Percentiles rank a stretch among this genome's conserved stretches.
Conservation (phyloP, 192 early-diverging fungal genomes). For the Podochytrium sp. region DNA sequence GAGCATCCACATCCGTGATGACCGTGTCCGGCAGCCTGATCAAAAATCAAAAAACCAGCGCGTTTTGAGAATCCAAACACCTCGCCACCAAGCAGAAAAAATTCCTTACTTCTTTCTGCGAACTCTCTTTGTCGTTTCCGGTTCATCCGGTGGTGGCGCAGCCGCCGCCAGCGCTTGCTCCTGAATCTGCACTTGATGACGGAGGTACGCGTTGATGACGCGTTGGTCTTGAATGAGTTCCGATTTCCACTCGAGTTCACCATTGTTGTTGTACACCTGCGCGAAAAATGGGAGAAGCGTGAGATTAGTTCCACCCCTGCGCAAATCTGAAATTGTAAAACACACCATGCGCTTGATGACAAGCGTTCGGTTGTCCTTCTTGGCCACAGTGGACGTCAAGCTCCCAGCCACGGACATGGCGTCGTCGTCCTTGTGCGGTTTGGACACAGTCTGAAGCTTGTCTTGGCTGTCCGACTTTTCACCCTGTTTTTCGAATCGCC, state of each 20-base stretch:
- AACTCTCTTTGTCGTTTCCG: constrained; percentile 1
- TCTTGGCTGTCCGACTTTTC: too few species aligned
- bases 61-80: not conserved
- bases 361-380: constrained; percentile 65
- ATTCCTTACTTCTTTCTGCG: constrained; percentile 16
- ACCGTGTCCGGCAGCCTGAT: not conserved
- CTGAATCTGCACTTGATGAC: constrained; percentile 52
- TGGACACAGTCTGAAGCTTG: not conserved
- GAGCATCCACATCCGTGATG: not conserved
- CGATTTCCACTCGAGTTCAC: constrained; percentile 62
- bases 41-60: not conserved
- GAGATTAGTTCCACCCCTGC: constrained; percentile 7
- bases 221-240: constrained; percentile 81
- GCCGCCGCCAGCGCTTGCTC: not conserved
- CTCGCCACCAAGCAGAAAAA: not conserved
- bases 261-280: constrained; percentile 27
- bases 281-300: constrained; percentile 23
- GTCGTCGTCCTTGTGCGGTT: constrained; percentile 10
- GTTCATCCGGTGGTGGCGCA: constrained; percentile 6
- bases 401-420: constrained; percentile 20
- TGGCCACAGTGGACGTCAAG: not conserved
- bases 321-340: constrained; percentile 7
- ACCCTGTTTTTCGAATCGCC: too few species aligned
- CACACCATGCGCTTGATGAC: constrained; percentile 65
- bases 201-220: constrained; percentile 89